Percentiles rank a stretch among this genome's conserved stretches.
phyloP scores from a whole-genome alignment of 1,139 yeast genomes.

The Blastobotrys indianensis region DNA sequence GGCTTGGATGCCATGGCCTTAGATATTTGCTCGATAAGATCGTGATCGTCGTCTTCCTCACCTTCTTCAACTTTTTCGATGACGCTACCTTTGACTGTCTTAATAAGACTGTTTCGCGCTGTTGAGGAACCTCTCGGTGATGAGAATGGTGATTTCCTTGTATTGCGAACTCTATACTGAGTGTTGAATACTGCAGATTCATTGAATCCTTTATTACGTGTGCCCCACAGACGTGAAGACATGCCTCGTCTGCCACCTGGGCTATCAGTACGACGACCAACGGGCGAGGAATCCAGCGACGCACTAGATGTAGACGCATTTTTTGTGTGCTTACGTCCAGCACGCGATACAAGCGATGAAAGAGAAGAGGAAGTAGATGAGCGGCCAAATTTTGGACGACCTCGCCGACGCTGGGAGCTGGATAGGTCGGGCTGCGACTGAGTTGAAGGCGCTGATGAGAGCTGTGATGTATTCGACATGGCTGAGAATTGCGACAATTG shows the following conservation, averaged over 20 bases:
- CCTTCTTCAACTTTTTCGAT: conserved; percentile 19
- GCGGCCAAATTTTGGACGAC: conserved; percentile 25
- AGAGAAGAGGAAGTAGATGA: conserved; percentile 33
- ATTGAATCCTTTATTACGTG: conserved; percentile 13
- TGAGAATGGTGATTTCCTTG: conserved; percentile 9
- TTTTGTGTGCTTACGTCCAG: conserved; percentile 26
- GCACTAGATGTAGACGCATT: conserved; percentile 32
- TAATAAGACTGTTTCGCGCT: conserved; percentile 5
- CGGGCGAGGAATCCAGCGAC: conserved; percentile 24
- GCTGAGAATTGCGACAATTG: conserved; percentile 47
- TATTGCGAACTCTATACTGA: conserved; percentile 10
- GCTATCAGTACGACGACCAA: conserved; percentile 13
- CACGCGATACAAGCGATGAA: conserved; percentile 27
- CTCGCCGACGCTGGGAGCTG: neutral
- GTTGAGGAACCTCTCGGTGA: conserved; percentile 7
- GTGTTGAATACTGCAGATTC: conserved; percentile 22
- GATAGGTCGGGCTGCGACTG: neutral
- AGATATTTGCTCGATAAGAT: too few species aligned
- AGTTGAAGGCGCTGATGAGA: neutral
- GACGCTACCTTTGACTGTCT: conserved; percentile 12
- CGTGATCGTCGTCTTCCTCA: neutral
- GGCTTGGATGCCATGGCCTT: too few species aligned
- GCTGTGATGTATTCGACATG: conserved; percentile 22
- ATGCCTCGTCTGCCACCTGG: conserved; percentile 14
- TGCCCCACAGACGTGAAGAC: neutral